Conservation (phyloP, 768 basidiomycete genomes). For the Russula vinacea region DNA sequence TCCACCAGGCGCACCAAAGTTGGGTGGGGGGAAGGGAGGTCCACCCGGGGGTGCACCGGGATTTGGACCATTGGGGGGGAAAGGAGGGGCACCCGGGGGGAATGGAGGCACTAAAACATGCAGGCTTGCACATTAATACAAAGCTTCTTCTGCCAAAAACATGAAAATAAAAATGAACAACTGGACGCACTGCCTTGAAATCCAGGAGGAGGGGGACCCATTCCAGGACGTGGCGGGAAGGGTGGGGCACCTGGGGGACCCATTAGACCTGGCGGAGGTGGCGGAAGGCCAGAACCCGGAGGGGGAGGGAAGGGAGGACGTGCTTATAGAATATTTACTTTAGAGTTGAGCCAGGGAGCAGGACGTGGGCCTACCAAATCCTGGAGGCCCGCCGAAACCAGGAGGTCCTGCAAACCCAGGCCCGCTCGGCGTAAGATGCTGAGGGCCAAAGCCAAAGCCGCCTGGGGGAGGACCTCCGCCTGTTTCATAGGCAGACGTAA, state of each 20-base stretch:
- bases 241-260: slow-evolving; percentile 62
- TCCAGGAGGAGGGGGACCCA: slow-evolving; percentile 41
- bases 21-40: slow-evolving; percentile 39
- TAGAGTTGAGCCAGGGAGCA: not conserved
- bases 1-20: slow-evolving; percentile 36
- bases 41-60: slow-evolving; percentile 21
- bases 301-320: slow-evolving; percentile 69
- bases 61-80: slow-evolving; percentile 39
- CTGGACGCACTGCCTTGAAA: slow-evolving; percentile 47
- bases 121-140: not conserved
- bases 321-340: slow-evolving; percentile 37
- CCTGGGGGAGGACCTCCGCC: slow-evolving; percentile 83
- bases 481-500: slow-evolving; percentile 88
- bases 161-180: not conserved
- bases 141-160: not conserved
- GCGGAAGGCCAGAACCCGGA: slow-evolving; percentile 48
- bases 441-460: slow-evolving; percentile 82
- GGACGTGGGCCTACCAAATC: slow-evolving; percentile 22
- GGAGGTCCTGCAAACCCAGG: slow-evolving; percentile 51
- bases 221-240: slow-evolving; percentile 61
- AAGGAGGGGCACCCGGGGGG: slow-evolving; percentile 43
- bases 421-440: slow-evolving; percentile 54
- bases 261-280: slow-evolving; percentile 49
- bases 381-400: slow-evolving; percentile 44
- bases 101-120: slow-evolving; percentile 42